Conservation (phyloP, 441 rosid genomes). For the Macaranga tanarius region DNA sequence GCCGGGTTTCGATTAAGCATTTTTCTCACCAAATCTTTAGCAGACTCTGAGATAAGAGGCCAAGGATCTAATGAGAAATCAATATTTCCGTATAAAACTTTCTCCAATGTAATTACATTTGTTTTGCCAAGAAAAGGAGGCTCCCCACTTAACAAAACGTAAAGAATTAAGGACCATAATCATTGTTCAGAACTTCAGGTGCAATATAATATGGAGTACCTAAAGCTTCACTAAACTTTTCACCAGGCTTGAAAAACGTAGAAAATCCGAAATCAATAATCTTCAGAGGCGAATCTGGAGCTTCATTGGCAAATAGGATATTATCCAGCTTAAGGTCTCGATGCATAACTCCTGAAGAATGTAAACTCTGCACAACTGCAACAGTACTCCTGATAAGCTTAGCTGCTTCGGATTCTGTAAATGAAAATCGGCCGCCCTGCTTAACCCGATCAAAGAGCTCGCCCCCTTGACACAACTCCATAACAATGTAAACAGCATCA, state of each 20-base stretch:
- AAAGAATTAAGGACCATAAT: background rate
- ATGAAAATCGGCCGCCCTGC: background rate
- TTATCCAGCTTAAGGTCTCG: background rate
- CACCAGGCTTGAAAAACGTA: background rate
- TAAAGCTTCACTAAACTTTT: background rate
- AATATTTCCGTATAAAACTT: background rate
- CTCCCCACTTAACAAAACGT: constrained; percentile 1
- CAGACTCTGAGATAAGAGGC: background rate
- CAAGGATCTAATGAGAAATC: background rate
- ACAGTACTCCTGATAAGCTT: background rate
- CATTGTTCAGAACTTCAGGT: background rate
- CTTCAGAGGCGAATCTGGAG: background rate
- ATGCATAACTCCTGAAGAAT: background rate
- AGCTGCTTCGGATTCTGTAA: background rate
- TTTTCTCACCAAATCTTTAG: background rate
- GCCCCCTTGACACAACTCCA: background rate
- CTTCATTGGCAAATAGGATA: background rate
- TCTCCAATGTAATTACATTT: background rate
- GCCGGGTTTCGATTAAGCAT: background rate
- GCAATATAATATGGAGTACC: background rate
- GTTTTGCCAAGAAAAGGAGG: background rate
- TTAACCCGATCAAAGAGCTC: background rate
- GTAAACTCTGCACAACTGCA: background rate
- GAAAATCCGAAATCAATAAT: background rate
- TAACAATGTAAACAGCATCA: background rate